A percentile compares a stretch with the other conserved stretches of the same genome.
Conservation (phyloP, 257 asterid species). For the Ilex aquifolium region DNA sequence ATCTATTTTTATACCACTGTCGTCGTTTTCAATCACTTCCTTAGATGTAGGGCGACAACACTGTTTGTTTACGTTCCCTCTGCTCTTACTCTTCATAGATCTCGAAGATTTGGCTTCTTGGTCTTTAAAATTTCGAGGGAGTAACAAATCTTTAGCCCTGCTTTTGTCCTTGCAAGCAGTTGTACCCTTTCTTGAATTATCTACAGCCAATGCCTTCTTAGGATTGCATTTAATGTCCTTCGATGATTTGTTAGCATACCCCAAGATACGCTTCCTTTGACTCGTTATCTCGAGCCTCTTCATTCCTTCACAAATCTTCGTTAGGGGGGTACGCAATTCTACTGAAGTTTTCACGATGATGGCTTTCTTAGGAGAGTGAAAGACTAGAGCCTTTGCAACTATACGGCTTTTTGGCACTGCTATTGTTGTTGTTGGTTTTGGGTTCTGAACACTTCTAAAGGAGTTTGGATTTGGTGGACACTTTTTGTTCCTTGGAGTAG, state of each 20-base stretch:
- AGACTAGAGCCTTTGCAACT: constrained; percentile 65
- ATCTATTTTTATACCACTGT: constrained; percentile 5
- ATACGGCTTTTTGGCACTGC: constrained; percentile 36
- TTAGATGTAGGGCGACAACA: constrained; percentile 6
- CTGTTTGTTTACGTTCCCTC: constrained; percentile 15
- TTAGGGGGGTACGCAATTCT: constrained; percentile 49
- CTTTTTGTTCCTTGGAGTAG: constrained; percentile 77
- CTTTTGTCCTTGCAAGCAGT: constrained; percentile 28
- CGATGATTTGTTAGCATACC: constrained; percentile 26
- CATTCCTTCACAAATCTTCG: constrained; percentile 60
- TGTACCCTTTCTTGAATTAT: constrained; percentile 20
- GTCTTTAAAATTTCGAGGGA: constrained; percentile 20
- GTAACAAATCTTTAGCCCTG: constrained; percentile 14
- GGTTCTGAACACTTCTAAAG: constrained; percentile 69
- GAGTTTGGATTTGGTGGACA: constrained; percentile 29
- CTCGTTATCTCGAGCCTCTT: constrained; percentile 66
- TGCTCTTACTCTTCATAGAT: constrained; percentile 15
- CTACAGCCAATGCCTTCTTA: constrained; percentile 6
- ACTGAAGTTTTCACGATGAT: constrained; percentile 45
- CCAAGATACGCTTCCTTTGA: constrained; percentile 45
- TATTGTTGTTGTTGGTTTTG: constrained; percentile 32
- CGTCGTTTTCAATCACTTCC: constrained; percentile 18
- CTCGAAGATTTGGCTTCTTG: constrained; percentile 22
- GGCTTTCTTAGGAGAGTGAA: constrained; percentile 63
- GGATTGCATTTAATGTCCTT: constrained; percentile 21